These are phyloP conservation scores for Pecoramyces ruminantium DNA, from an alignment of 192 early-diverging fungal genomes.

Conservation along the genomic window DNA sequence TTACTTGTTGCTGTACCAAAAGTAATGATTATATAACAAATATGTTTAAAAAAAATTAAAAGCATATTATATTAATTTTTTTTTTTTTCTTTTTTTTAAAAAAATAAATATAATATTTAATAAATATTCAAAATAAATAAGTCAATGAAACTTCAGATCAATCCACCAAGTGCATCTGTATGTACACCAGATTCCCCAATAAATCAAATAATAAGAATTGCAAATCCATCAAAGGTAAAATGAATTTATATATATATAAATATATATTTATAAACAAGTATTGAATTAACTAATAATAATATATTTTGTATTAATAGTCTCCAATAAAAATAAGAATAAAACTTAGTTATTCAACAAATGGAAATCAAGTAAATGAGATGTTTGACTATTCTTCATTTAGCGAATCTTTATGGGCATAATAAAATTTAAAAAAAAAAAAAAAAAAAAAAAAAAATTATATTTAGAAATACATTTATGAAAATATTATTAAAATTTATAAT, in stretches of 20 bases:
- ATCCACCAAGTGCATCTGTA: constrained; percentile 49
- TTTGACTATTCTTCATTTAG: background rate
- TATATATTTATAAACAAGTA: too few species aligned
- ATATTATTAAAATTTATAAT: too few species aligned
- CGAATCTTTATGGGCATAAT: background rate
- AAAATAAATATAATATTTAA: too few species aligned
- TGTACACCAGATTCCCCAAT: constrained; percentile 40
- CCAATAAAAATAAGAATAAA: background rate
- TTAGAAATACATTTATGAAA: too few species aligned
- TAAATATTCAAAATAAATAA: background rate
- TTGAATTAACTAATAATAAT: too few species aligned
- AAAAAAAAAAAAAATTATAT: too few species aligned
- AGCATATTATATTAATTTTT: too few species aligned
- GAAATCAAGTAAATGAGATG: background rate
- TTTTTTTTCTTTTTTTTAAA: too few species aligned
- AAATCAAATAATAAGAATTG: constrained; percentile 67
- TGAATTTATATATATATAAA: too few species aligned
- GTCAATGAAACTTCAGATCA: constrained; percentile 73
- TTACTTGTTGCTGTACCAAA: constrained; percentile 95
- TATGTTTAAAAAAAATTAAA: too few species aligned
- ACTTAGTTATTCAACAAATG: background rate
- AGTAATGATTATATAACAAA: constrained; percentile 9
- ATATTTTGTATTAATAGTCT: too few species aligned
- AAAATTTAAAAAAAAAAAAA: too few species aligned
- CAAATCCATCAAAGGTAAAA: constrained; percentile 57